phyloP scores from a whole-genome alignment of 345 rosid species.

The Rhodamnia rubescens region DNA sequence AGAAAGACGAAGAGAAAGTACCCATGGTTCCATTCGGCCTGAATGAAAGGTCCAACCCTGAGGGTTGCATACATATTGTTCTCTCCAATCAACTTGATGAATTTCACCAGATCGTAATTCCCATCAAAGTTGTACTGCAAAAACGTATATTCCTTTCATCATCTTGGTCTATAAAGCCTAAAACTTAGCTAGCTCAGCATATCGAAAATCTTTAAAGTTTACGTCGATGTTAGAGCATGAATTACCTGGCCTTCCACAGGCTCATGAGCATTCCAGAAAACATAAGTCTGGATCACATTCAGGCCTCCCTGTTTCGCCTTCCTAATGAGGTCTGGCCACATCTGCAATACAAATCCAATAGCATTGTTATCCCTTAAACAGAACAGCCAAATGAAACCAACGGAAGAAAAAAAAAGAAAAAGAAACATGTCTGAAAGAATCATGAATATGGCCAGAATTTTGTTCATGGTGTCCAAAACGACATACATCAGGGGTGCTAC shows the following conservation, averaged over 20 bases:
- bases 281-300: constrained; percentile 52
- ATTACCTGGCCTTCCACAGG: constrained; percentile 39
- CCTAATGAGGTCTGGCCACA: constrained; percentile 35
- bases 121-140: constrained; percentile 65
- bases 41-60: constrained; percentile 84
- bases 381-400: neutral
- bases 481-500: constrained; percentile 51
- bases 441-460: neutral
- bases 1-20: constrained; percentile 8
- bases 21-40: constrained; percentile 99
- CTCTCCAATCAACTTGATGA: constrained; percentile 48
- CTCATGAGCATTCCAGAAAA: constrained; percentile 61
- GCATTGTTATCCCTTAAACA: neutral
- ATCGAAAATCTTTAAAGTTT: neutral
- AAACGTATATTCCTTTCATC: neutral
- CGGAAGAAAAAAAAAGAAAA: neutral
- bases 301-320: constrained; percentile 50
- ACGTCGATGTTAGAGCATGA: neutral
- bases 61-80: constrained; percentile 49
- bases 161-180: neutral
- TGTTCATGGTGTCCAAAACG: neutral
- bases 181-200: neutral
- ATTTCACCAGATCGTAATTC: constrained; percentile 57
- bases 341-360: constrained; percentile 11
- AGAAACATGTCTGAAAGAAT: neutral